Evolutionary conservation across 169 alveolate genomes (phyloP), one percentile per base, ranked within the genome.

Genomic region (Plasmodium cynomolgi): DNA sequence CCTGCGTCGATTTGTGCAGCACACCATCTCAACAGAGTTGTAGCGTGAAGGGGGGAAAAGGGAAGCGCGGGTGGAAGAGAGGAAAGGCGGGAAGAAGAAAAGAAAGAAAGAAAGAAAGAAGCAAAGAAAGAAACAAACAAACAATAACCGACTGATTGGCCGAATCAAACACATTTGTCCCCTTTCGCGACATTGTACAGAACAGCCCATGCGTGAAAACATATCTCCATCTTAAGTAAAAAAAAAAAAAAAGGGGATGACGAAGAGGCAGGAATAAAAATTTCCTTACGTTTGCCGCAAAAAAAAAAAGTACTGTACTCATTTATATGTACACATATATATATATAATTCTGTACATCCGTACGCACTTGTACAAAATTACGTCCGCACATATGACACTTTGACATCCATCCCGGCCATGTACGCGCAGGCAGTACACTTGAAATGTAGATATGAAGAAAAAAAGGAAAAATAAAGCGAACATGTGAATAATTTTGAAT

Each of bases 381-480:
- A 7, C 77, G n/a, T 68, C 31, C 37, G 8, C 39, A 68, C 77
- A 68, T 62, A 4, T 68, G 31, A 68, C n/a, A 68, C n/a, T 62
- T n/a, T 68, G 77, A 26, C 37, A 68, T 68, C 37, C 37, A 68
- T 68, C n/a, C 39, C 0, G 11, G 31, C n/a, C 37, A 62, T 26
- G 75, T 84, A 68, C 74, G n/a, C 83, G 33, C 92, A 33, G 56
- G 74, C 44, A 20, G 50, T 72, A 84, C 56, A 84, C 33, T 8
- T 72, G n/a, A 84, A 71, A 84, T 71, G 68, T 37, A 84, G 83
- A 84, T 71, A 41, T 37, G n/a, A 84, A 84, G 50, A 71, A 23
- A 72, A 73, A 56, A 41, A 31, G 56, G 26, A 33, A 83, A 82
- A 54, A 83, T 33, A 83, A 72, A 17, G 33, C n/a, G n/a, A 68